Evolutionary conservation across 176 grass and related monocot genomes (phyloP), one percentile per base, ranked within the genome.

Genomic region (Coix lacrymajobi): DNA sequence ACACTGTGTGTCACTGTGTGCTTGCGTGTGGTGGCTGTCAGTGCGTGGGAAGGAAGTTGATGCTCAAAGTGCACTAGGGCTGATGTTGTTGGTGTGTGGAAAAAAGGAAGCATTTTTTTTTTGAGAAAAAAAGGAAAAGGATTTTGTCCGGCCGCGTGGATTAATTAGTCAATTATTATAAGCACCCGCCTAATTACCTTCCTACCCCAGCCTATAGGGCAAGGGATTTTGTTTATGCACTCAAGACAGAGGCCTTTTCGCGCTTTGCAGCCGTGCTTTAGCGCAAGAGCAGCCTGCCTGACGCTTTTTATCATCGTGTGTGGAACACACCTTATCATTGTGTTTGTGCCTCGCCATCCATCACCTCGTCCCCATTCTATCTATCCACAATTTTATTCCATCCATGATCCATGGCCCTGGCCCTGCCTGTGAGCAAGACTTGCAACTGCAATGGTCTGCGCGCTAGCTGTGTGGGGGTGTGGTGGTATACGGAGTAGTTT

Each of bases 271-370:
- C 75, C 84, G 24, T 75, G 80, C 83, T 89, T 85, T 89, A 85
- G 62, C 32, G 87, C 70, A 62, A 76, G 60, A 41, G 60, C 40
- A 30, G 37, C 8, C 8, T 40, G 39, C 56, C 43, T 14, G 71
- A 86, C 71, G 73, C 75, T 83, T 89, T 89, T 83, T 46, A 48
- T 72, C 69, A 52, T 44, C 30, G 69, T 79, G 61, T 73, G 80
- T 83, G 76, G 79, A 86, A 86, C 73, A 83, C 30, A 14, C 88
- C 79, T 79, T 90, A 90, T 90, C 88, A 90, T 90, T 86, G 84
- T 89, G 77, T n/a, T n/a, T 85, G 67, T 66, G 72, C 65, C 66
- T 52, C 46, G 20, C 78, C n/a, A 58, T 58, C 54, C 54, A 25
- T 58, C 54, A 56, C 87, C 77, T 85, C 71, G 13, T 17, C 16